These are phyloP conservation scores for Dissophora globulifera DNA, from an alignment of 192 early-diverging fungal genomes.

Conservation along the genomic window DNA sequence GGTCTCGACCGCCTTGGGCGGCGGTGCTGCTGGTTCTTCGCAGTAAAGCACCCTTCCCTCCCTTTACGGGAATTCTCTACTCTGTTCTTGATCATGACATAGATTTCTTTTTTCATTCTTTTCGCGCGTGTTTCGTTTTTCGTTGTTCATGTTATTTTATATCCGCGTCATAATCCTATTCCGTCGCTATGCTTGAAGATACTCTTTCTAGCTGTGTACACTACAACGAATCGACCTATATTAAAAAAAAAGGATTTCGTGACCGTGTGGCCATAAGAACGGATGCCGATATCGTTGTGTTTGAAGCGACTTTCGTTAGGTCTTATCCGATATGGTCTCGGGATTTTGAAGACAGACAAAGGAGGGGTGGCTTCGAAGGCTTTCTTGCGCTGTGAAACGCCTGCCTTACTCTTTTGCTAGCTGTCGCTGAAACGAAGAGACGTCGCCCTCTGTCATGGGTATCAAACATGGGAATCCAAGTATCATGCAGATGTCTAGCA, in stretches of 20 bases:
- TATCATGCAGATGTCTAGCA: neutral
- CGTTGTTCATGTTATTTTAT: slow-evolving; percentile 5
- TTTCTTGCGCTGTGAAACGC: no score
- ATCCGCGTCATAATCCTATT: neutral
- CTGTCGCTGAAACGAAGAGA: neutral
- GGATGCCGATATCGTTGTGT: no score
- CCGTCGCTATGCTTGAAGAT: no score
- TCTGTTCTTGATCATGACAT: neutral
- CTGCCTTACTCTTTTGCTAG: no score
- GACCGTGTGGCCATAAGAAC: no score
- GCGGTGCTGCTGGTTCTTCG: slow-evolving; percentile 28
- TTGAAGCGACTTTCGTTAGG: no score
- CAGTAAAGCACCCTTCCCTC: slow-evolving; percentile 12
- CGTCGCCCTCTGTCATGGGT: no score
- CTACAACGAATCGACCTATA: neutral
- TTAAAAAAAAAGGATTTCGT: neutral
- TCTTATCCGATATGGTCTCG: no score
- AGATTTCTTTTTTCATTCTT: neutral
- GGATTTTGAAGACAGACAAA: no score
- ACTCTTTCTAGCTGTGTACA: neutral
- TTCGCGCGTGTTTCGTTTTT: neutral
- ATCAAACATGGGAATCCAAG: slow-evolving; percentile 1
- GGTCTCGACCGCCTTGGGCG: slow-evolving; percentile 59
- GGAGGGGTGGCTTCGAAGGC: no score
- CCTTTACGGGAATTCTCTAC: neutral